phyloP scores from a whole-genome alignment of 2,329 filamentous ascomycete genomes.

The Verticillium tricorpus region DNA sequence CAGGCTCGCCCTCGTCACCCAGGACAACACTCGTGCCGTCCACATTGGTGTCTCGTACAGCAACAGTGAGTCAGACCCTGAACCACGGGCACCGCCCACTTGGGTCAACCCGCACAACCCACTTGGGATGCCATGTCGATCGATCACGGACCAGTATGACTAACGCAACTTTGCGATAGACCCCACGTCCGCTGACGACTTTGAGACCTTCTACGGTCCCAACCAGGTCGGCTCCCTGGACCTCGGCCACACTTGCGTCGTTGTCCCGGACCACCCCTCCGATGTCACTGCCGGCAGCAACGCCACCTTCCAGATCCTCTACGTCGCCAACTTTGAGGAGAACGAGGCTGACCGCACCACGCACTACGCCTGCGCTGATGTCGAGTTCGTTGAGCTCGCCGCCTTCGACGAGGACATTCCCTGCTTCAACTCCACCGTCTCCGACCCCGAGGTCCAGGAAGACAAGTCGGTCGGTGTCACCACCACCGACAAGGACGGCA shows the following conservation, averaged over 20 bases:
- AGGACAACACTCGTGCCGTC: conserved; percentile 52
- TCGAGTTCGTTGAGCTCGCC: conserved; percentile 32
- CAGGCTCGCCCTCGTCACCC: conserved; percentile 49
- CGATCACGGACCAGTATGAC: neutral
- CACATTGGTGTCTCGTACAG: conserved; percentile 49
- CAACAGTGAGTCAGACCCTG: conserved; percentile 31
- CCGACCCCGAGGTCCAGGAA: conserved; percentile 18
- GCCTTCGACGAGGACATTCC: conserved; percentile 27
- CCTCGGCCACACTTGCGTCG: conserved; percentile 41
- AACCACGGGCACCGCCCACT: neutral
- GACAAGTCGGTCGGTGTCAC: conserved; percentile 13
- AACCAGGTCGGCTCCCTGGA: conserved; percentile 32
- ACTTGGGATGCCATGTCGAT: neutral
- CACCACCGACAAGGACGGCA: conserved; percentile 8
- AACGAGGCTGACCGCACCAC: conserved; percentile 34
- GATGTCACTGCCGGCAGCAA: conserved; percentile 33
- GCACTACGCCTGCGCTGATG: conserved; percentile 46
- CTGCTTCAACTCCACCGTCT: conserved; percentile 40
- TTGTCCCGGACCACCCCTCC: conserved; percentile 27
- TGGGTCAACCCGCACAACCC: neutral
- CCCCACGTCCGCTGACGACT: conserved; percentile 33
- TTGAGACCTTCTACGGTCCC: conserved; percentile 30
- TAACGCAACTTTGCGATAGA: conserved; percentile 20
- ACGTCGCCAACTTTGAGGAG: conserved; percentile 37
- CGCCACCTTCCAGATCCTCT: conserved; percentile 45